Evolutionary conservation across 495 filamentous ascomycete species (phyloP).

Genomic region (Penicillium atrosanguineum): DNA sequence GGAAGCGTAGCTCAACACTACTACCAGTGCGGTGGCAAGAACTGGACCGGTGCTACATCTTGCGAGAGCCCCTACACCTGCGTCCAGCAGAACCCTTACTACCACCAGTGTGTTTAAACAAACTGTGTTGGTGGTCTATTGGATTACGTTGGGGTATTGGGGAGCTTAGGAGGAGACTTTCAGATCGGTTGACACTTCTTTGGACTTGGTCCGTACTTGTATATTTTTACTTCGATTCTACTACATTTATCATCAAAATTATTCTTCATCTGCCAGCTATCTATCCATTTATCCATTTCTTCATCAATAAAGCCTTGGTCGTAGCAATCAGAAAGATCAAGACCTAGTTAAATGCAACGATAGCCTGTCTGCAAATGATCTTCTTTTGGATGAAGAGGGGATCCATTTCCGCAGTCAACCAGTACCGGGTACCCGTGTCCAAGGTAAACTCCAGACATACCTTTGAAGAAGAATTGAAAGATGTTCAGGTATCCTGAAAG

Average conservation of each 20-base stretch:
- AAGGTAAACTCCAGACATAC: no score
- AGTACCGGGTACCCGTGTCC: no score
- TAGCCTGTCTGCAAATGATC: no score
- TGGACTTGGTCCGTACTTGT: slow-evolving; percentile 9
- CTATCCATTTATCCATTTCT: neutral
- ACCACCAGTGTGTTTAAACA: slow-evolving; percentile 49
- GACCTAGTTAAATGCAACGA: no score
- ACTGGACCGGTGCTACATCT: slow-evolving; percentile 46
- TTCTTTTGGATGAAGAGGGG: no score
- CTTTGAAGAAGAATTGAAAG: no score
- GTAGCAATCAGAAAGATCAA: no score
- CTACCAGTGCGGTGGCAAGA: slow-evolving; percentile 52
- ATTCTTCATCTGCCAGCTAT: neutral
- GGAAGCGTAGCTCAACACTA: slow-evolving; percentile 24
- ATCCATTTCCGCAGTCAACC: no score
- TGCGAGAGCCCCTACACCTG: slow-evolving; percentile 48
- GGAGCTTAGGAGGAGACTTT: neutral
- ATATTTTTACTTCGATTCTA: slow-evolving; percentile 13
- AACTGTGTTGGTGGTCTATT: neutral
- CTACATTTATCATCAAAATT: neutral
- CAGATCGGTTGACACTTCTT: slow-evolving; percentile 2
- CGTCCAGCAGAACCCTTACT: slow-evolving; percentile 45
- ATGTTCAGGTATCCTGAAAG: no score
- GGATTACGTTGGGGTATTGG: neutral
- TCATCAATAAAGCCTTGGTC: no score